Base-by-base conservation (phyloP, 2,329 filamentous ascomycete species). In the Aspergillus novofumigatus region DNA sequence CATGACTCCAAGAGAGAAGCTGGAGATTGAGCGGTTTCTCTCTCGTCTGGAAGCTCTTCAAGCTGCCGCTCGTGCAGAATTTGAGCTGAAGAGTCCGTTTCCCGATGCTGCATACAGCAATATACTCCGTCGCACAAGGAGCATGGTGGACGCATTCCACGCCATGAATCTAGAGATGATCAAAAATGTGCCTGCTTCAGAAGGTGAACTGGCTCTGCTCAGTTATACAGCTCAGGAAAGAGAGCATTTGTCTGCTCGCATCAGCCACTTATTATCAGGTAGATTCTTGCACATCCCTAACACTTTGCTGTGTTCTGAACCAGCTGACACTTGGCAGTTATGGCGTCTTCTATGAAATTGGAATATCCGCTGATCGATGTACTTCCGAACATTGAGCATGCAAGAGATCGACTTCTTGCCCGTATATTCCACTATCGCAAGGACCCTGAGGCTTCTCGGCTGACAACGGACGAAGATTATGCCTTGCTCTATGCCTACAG, bases 141-240 rank as follows among this genome's bases (percentile, higher is more conserved):
- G 89, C 53, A 90, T 97, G 75, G 85, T 97, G 4, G 92, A 97
- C 73, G 88, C 91, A 41, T 97, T 99, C 73, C 92, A 97, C 69
- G 91, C 92, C 52, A 96, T 99, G 91, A 95, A 93, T 61, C 85
- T 97, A 10, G 87, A 97, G 60, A 92, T 96, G 41, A 83, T 89
- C 68, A 93, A 92, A 67, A 90, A 93, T 58, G 79, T 87, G 10
- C 83, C 83, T 41, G 83, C 91, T 1, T 91, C 87, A 2, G 84
- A 88, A 26, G 92, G 93, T 3, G 93, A 97, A 75, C 86, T 88
- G 55, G 87, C 88, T 8, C 82, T 97, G 41, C 78, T 99, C 41
- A 82, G 84, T 60, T 92, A 90, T 71, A 97, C 94, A 1, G 82
- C 85, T 4, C 79, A 84, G 8, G 93, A 99, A 74, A 85, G 94